Conservation (phyloP, 805 yeast genomes). For the Saccharomyces jurei region DNA sequence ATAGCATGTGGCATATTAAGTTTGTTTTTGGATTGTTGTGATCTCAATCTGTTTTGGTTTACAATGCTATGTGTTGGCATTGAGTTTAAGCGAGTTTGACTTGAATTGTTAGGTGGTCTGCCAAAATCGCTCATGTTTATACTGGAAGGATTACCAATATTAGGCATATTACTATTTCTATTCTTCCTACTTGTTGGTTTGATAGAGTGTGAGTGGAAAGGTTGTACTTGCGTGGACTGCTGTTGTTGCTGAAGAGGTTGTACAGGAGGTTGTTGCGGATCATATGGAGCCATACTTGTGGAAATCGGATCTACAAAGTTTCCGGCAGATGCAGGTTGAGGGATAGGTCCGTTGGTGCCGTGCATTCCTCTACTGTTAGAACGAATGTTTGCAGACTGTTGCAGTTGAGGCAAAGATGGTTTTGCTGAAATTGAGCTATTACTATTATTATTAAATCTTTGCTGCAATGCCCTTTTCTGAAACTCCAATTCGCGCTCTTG, state of each 20-base stretch:
- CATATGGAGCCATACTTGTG: neutral
- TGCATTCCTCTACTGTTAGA: conserved; percentile 20
- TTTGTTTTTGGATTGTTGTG: conserved; percentile 3
- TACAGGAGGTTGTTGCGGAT: conserved; percentile 3
- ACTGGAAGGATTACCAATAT: conserved; percentile 28
- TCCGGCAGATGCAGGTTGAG: conserved; percentile 9
- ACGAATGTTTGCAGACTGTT: conserved; percentile 15
- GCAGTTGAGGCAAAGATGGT: conserved; percentile 15
- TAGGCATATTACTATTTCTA: conserved; percentile 28
- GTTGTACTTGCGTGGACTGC: neutral
- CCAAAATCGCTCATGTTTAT: conserved; percentile 9
- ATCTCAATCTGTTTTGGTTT: conserved; percentile 13
- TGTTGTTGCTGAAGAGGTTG: neutral
- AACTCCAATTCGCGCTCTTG: conserved; percentile 30
- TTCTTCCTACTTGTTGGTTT: conserved; percentile 32
- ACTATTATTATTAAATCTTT: conserved; percentile 6
- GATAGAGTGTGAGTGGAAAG: conserved; percentile 18
- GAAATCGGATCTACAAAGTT: conserved; percentile 19
- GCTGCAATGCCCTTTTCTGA: conserved; percentile 24
- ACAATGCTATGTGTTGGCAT: conserved; percentile 19
- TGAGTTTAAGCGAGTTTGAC: conserved; percentile 23
- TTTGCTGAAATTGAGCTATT: conserved; percentile 7
- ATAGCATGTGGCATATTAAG: conserved; percentile 8
- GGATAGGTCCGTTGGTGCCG: conserved; percentile 16
- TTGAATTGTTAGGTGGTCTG: conserved; percentile 10